These are phyloP conservation scores for Globisporangium mamillatum DNA, from an alignment of 352 stramenopile species.

Conservation along the genomic window DNA sequence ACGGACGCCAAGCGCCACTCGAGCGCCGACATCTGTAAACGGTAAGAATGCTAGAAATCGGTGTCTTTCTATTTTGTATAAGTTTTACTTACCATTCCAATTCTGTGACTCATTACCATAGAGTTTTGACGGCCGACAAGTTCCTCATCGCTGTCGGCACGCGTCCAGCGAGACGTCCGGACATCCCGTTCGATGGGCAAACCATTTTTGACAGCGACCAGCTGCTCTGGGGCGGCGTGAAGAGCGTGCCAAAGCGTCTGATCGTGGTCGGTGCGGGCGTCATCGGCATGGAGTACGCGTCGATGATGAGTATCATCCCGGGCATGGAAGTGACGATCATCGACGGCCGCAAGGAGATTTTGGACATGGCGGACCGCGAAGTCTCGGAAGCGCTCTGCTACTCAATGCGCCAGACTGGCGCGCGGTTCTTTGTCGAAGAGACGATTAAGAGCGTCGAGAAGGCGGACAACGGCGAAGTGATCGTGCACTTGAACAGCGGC, in stretches of 20 bases:
- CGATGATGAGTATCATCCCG: conserved; percentile 90
- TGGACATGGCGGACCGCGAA: conserved; percentile 89
- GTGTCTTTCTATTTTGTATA: background rate
- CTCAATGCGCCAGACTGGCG: conserved; percentile 85
- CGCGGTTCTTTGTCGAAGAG: conserved; percentile 84
- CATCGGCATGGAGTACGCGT: conserved; percentile 91
- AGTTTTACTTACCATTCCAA: background rate
- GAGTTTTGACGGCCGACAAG: conserved; percentile 81
- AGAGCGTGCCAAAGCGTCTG: conserved; percentile 67
- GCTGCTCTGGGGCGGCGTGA: conserved; percentile 77
- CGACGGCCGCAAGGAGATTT: conserved; percentile 80
- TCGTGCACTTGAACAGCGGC: conserved; percentile 80
- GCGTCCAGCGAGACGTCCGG: conserved; percentile 63
- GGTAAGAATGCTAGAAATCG: conserved; percentile 26
- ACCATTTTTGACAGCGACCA: conserved; percentile 86
- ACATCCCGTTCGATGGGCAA: conserved; percentile 87
- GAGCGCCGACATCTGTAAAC: conserved; percentile 82
- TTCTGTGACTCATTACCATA: conserved; percentile 12
- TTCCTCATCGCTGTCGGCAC: conserved; percentile 87
- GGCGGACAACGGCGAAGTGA: conserved; percentile 54
- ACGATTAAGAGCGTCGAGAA: conserved; percentile 77
- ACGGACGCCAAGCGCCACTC: conserved; percentile 74
- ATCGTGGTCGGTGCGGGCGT: conserved; percentile 85
- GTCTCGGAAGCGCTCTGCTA: conserved; percentile 85
- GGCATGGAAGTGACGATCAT: conserved; percentile 89